Evolutionary conservation across 768 basidiomycete species (phyloP).

Genomic region (Rhizopogon vesiculosus): DNA sequence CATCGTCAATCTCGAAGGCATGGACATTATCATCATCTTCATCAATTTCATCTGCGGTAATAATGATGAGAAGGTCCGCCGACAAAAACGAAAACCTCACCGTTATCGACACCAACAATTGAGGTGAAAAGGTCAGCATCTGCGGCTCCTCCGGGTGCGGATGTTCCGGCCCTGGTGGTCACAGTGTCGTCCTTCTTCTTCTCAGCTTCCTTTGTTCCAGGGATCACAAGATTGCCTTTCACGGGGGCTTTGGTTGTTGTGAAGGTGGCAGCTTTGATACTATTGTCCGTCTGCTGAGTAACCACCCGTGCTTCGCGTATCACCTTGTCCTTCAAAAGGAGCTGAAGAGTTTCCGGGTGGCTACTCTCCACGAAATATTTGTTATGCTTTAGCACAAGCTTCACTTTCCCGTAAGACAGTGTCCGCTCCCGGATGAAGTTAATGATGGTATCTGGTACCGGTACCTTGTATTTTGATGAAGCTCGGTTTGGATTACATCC

Average conservation of each 20-base stretch:
- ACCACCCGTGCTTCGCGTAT: constrained; percentile 83
- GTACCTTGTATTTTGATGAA: constrained; percentile 52
- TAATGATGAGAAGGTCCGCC: not conserved
- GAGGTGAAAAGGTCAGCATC: constrained; percentile 89
- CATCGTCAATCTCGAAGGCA: constrained; percentile 92
- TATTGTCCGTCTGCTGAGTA: constrained; percentile 62
- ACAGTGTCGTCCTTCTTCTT: constrained; percentile 64
- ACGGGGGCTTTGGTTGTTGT: constrained; percentile 80
- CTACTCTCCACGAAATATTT: constrained; percentile 96
- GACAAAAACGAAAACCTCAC: constrained; percentile 34
- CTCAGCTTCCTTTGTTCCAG: constrained; percentile 73
- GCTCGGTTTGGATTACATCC: constrained; percentile 1
- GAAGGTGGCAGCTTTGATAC: constrained; percentile 71
- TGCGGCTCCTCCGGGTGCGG: constrained; percentile 25
- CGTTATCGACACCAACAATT: constrained; percentile 91
- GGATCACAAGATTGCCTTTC: constrained; percentile 79
- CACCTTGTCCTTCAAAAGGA: constrained; percentile 78
- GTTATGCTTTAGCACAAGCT: constrained; percentile 96
- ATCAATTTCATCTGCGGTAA: constrained; percentile 79
- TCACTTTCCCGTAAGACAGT: constrained; percentile 95
- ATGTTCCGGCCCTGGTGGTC: constrained; percentile 24
- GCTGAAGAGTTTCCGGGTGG: constrained; percentile 89
- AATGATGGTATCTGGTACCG: constrained; percentile 83
- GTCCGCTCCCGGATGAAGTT: constrained; percentile 91
- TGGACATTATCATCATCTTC: constrained; percentile 98